phyloP scores from a whole-genome alignment of 2,329 filamentous ascomycete genomes.

The Sordariomycetes sp. region DNA sequence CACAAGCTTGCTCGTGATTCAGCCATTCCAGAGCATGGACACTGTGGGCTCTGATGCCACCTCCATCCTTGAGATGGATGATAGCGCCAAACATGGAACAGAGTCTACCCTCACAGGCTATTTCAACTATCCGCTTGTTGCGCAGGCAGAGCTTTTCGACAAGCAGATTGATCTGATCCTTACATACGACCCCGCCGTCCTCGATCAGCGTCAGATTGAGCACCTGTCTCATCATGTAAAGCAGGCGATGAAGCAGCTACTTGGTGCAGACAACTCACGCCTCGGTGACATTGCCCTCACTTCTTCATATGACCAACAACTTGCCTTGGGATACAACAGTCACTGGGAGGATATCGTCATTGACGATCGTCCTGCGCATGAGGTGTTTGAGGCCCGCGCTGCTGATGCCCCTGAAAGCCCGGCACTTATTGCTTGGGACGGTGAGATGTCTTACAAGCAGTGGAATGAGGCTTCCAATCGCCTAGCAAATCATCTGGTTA shows the following conservation, averaged over 20 bases:
- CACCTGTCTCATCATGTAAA: constrained; percentile 1
- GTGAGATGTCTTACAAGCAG: constrained; percentile 26
- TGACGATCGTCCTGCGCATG: constrained; percentile 20
- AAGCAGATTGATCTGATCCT: constrained; percentile 2
- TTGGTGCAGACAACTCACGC: not conserved
- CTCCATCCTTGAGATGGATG: not conserved
- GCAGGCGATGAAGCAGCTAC: constrained; percentile 1
- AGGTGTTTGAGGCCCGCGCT: constrained; percentile 19
- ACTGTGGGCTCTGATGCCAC: not conserved
- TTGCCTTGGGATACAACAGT: too few species aligned
- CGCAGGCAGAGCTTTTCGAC: constrained; percentile 1
- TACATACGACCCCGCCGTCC: constrained; percentile 4
- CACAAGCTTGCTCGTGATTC: constrained; percentile 11
- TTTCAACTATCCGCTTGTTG: constrained; percentile 6
- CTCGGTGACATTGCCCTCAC: too few species aligned
- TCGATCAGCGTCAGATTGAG: constrained; percentile 2
- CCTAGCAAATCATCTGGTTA: constrained; percentile 6
- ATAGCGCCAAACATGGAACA: not conserved
- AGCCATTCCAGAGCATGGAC: constrained; percentile 7
- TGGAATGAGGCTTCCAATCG: constrained; percentile 10
- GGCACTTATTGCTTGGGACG: constrained; percentile 37
- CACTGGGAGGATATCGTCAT: constrained; percentile 29
- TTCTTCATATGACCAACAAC: too few species aligned
- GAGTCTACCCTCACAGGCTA: not conserved
- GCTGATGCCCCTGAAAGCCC: too few species aligned